Conservation (phyloP, 2,329 filamentous ascomycete species). For the Pseudogymnoascus sp. region DNA sequence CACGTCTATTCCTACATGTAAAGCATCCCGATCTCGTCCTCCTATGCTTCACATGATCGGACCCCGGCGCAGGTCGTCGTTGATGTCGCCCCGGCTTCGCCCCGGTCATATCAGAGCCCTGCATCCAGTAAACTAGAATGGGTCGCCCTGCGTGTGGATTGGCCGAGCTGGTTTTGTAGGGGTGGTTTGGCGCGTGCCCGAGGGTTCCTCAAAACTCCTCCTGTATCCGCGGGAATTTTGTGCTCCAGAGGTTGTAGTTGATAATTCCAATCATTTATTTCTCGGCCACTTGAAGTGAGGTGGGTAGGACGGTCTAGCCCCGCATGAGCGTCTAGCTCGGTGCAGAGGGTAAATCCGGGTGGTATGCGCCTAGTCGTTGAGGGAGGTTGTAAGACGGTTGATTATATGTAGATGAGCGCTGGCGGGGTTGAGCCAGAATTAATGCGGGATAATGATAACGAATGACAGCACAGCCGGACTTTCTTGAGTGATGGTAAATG, state of each 20-base stretch:
- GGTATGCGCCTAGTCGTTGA: not conserved
- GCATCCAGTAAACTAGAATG: constrained; percentile 10
- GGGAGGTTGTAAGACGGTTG: not conserved
- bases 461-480: not conserved
- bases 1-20: constrained; percentile 80
- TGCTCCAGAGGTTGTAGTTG: not conserved
- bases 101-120: constrained; percentile 23
- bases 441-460: not conserved
- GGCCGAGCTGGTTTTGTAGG: not conserved
- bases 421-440: not conserved
- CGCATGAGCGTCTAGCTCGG: not conserved
- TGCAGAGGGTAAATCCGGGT: not conserved
- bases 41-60: constrained; percentile 69
- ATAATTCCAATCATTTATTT: not conserved
- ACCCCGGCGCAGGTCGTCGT: constrained; percentile 22
- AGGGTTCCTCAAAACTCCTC: not conserved
- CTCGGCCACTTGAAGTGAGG: not conserved
- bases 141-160: not conserved
- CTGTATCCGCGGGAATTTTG: not conserved
- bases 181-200: not conserved
- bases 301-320: not conserved
- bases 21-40: constrained; percentile 90
- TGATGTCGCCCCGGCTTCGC: constrained; percentile 23
- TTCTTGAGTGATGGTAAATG: not conserved
- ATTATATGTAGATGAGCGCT: not conserved